Evolutionary conservation across 1,284 basidiomycete species (phyloP).

Genomic region (Rhodotorula mucilaginosa): DNA sequence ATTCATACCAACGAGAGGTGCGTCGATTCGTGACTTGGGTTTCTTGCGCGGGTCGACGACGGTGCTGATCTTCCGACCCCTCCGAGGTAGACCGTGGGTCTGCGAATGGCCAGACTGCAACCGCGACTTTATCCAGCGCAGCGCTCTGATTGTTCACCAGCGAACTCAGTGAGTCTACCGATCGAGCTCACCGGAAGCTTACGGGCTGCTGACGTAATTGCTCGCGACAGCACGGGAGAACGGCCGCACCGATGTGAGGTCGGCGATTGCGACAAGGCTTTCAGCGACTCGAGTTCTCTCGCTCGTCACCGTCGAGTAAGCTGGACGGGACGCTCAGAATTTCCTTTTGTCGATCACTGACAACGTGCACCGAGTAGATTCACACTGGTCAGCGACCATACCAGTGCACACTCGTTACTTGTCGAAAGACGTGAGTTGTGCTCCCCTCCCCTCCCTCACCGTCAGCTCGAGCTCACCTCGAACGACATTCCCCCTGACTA

Average conservation of each 20-base stretch:
- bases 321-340: background rate
- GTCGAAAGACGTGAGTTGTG: slow-evolving; percentile 42
- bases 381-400: slow-evolving; percentile 51
- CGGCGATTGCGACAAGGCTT: slow-evolving; percentile 52
- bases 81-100: slow-evolving; percentile 45
- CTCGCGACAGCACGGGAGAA: slow-evolving; percentile 53
- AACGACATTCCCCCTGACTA: background rate
- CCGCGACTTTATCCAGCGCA: slow-evolving; percentile 45
- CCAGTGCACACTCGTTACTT: slow-evolving; percentile 44
- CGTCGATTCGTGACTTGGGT: background rate
- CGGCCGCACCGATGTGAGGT: slow-evolving; percentile 56
- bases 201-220: slow-evolving; percentile 42
- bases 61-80: background rate
- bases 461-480: background rate
- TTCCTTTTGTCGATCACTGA: background rate
- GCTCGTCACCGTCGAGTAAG: slow-evolving; percentile 55
- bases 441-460: background rate
- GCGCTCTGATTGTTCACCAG: slow-evolving; percentile 47
- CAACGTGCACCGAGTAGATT: background rate
- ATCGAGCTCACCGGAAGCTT: too few relatives aligned
- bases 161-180: slow-evolving; percentile 36
- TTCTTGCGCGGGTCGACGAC: background rate
- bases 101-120: slow-evolving; percentile 43
- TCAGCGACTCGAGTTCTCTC: slow-evolving; percentile 58
- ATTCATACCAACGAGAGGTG: slow-evolving; percentile 50